These are phyloP conservation scores for Boletellus deceptivus DNA, from an alignment of 1,284 basidiomycete species.

Conservation along the genomic window DNA sequence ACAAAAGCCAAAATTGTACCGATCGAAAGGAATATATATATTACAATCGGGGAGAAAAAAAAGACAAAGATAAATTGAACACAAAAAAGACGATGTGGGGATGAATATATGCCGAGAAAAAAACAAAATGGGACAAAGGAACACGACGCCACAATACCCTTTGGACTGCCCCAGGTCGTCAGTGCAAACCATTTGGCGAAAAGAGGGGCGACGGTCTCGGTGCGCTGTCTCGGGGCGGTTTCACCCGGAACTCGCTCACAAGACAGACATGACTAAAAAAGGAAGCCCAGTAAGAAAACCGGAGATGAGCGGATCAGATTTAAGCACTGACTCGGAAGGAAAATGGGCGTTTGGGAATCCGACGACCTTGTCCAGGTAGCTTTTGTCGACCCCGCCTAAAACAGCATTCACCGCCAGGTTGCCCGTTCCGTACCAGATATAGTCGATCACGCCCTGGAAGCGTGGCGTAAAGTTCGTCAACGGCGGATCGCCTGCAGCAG, in stretches of 20 bases:
- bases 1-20: constrained; percentile 23
- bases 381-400: constrained; percentile 84
- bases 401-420: constrained; percentile 84
- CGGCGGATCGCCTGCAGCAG: constrained; percentile 61
- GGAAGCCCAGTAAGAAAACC: constrained; percentile 11
- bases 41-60: constrained; percentile 22
- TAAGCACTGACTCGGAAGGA: constrained; percentile 74
- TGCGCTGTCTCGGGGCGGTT: constrained; percentile 53
- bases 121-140: neutral
- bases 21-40: constrained; percentile 26
- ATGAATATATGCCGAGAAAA: constrained; percentile 6
- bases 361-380: constrained; percentile 87
- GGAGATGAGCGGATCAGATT: constrained; percentile 38
- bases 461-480: constrained; percentile 92
- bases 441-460: constrained; percentile 86
- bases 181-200: constrained; percentile 24
- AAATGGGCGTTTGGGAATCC: constrained; percentile 98
- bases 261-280: constrained; percentile 61
- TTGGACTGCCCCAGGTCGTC: neutral
- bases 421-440: constrained; percentile 87
- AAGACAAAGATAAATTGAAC: constrained; percentile 30
- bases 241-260: constrained; percentile 70
- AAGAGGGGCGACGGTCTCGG: constrained; percentile 36
- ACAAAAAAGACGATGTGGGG: constrained; percentile 10
- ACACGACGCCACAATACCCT: constrained; percentile 2